Evolutionary conservation across 305 asterid genomes (phyloP), one percentile per base, ranked within the genome.

Genomic region (Fraxinus dipetala): DNA sequence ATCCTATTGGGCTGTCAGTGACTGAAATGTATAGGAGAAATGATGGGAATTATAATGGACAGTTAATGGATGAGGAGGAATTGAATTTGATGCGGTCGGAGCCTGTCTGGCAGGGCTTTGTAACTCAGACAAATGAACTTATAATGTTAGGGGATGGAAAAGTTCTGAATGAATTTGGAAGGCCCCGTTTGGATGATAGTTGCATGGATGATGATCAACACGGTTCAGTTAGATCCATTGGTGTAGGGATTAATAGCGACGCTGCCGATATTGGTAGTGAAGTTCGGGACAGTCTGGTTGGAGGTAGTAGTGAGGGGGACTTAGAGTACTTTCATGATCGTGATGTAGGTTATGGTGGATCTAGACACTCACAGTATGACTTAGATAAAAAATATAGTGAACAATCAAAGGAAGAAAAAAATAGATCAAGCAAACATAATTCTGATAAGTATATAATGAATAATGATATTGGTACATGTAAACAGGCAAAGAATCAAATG

Each of bases 41-140:
- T 77, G 82, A 84, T 65, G 91, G 89, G 83, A 90, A 79, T 78
- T 94, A 93, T 84, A 95, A 94, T 89, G 99, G 97, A 76, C 98
- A 91, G 85, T 90, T 94, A 88, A 90, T 96, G 97, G 95, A 92
- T 86, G 98, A 88, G 76, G 95, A 91, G 87, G 98, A 96, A 87
- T 85, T 96, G 78, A 92, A 86, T 84, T 84, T 96, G 91, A 94
- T 93, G 94, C 93, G 89, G 48, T 80, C 94, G 26, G 98, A 94
- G 80, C 98, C 99, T 86, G 97, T 90, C 34, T 96, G 99, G 99
- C 92, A 90, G 94, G 99, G 99, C 73, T 93, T 94, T 80, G 98
- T 96, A 16, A 87, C 94, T 81, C 97, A 89, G 86, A 78, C 97
- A 36, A 91, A 92, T 87, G 98, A 94, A 81, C 93, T 93, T 69